phyloP scores from a whole-genome alignment of 164 flowering plant species.

The Stephania japonica region DNA sequence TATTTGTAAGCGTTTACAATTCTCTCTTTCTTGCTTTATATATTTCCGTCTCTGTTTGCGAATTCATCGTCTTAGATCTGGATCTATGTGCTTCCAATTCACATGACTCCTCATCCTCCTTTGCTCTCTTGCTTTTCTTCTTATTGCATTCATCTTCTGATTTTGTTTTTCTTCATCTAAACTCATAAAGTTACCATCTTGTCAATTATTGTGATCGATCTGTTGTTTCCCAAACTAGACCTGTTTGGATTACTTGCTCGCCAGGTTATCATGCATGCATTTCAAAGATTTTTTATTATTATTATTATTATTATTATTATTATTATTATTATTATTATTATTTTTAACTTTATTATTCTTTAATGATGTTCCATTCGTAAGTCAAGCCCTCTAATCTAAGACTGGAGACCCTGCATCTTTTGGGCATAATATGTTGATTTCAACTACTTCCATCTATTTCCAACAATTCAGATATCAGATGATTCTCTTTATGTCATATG shows the following conservation, averaged over 20 bases:
- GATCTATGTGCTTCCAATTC: not conserved
- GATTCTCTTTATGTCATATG: not conserved
- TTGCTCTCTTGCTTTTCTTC: no score
- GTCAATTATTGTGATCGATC: not conserved
- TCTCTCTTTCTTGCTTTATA: no score
- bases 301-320: no score
- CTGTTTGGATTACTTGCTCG: not conserved
- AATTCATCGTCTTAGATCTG: not conserved
- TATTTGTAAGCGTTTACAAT: no score
- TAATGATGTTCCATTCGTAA: no score
- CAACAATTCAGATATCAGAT: not conserved
- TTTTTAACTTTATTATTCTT: no score
- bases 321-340: no score
- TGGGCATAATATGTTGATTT: not conserved
- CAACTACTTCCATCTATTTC: not conserved
- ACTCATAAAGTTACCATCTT: no score
- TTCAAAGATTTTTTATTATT: not conserved
- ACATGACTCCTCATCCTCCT: no score
- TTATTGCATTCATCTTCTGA: no score
- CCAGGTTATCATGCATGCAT: not conserved
- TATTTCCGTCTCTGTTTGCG: no score
- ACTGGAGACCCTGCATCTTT: slow-evolving; percentile 1
- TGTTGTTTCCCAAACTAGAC: not conserved
- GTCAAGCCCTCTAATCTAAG: not conserved
- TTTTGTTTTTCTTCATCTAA: no score